Evolutionary conservation across 139 green algal genomes (phyloP).

Genomic region (Ostreobium quekettii): DNA sequence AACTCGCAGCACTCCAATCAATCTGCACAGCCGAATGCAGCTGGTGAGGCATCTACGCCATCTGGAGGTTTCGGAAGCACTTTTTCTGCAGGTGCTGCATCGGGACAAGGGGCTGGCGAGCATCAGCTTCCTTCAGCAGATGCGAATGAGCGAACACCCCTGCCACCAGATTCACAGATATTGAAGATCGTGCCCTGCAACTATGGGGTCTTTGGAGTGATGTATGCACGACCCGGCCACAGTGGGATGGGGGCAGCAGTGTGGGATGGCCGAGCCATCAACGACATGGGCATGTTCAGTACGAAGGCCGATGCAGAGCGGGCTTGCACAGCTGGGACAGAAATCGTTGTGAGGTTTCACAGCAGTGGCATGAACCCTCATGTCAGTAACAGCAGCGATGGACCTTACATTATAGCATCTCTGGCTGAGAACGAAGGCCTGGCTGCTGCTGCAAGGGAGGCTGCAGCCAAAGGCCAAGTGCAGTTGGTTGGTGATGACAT

Average conservation of each 20-base stretch:
- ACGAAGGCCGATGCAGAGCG: constrained; percentile 5
- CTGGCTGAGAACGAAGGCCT: no score
- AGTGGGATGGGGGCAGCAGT: not conserved
- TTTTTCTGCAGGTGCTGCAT: no score
- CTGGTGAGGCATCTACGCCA: no score
- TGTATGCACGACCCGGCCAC: not conserved
- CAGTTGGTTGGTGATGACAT: not conserved
- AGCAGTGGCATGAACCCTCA: not conserved
- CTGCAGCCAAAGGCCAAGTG: not conserved
- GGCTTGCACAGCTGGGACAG: not conserved
- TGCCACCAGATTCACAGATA: not conserved
- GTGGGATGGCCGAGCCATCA: constrained; percentile 7
- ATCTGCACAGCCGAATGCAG: no score
- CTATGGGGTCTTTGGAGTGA: not conserved
- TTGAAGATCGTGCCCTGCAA: not conserved
- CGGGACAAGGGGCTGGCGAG: no score
- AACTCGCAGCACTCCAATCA: no score
- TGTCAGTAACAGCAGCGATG: not conserved
- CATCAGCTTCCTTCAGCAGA: no score
- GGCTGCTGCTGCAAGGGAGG: not conserved
- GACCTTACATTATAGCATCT: no score
- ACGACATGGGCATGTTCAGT: constrained; percentile 6
- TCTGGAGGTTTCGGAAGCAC: no score
- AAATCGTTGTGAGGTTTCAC: not conserved
- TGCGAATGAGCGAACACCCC: no score